Evolutionary conservation across 305 asterid species (phyloP), one percentile per base, ranked within the genome.

Genomic region (Galium porrigens): DNA sequence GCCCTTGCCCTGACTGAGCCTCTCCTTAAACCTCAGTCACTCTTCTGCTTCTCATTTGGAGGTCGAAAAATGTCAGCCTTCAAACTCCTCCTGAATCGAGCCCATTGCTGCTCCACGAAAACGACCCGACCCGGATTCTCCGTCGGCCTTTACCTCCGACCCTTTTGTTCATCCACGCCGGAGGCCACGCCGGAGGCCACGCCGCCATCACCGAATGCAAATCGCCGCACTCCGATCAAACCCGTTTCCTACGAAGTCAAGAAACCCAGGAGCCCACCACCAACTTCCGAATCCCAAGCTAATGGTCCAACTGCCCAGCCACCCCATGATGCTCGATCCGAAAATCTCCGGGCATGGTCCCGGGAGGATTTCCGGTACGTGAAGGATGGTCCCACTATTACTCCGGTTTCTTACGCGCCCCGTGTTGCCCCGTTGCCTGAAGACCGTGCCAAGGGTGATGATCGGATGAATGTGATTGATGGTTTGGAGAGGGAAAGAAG

Each of bases 391-490:
- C 74, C 89, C 2, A 15, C 27, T 15, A 33, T 85, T 46, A 36
- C 87, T 20, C 88, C 95, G 1, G 81, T 87, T 60, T 83, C 99
- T 1, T 87, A 89, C 60, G 76, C 90, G 1, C 44, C 68, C 8
- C 78, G 95, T n/a, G 94, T 87, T 32, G 99, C 99, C 17, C 97
- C 97, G 0, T 79, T 92, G 71, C 99, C 99, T 7, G 96, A 87
- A 78, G 90, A 89, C 73, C 77, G 79, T 44, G 53, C 4, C 51
- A n/a, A 14, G 46, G 64, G 14, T 27, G 71, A 62, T 29, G 61
- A 57, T 14, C 70, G 67, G 60, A 70, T 64, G 58, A 76, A 58
- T 61, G 66, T 67, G 65, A 51, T 66, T 68, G 89, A 58, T 66
- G 96, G 82, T 72, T 41, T 85, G 70, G 90, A 83, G 68, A 72